Conservation (phyloP, 257 asterid genomes). For the Gentiana macrophylla region DNA sequence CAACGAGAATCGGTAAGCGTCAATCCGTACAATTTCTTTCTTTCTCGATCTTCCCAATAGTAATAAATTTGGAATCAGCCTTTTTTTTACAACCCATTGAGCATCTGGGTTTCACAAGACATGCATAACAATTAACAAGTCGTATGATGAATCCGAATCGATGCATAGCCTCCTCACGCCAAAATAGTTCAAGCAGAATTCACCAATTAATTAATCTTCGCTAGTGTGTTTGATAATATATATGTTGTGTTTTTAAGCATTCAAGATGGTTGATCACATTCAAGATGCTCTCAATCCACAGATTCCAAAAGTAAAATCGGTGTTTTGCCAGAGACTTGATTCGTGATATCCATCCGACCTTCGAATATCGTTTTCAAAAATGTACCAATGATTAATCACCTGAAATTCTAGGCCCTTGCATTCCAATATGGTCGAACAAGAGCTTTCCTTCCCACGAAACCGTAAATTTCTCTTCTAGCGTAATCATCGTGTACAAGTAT, state of each 20-base stretch:
- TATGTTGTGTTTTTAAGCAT: conserved; percentile 9
- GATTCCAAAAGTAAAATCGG: conserved; percentile 33
- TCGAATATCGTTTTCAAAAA: conserved; percentile 12
- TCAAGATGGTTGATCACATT: conserved; percentile 24
- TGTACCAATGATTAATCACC: conserved; percentile 21
- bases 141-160: neutral
- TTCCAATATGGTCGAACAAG: conserved; percentile 46
- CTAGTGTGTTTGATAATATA: conserved; percentile 7
- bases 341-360: conserved; percentile 14
- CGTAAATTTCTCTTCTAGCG: conserved; percentile 26
- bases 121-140: neutral
- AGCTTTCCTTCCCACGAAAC: conserved; percentile 40
- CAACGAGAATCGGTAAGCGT: conserved; percentile 26
- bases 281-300: conserved; percentile 19
- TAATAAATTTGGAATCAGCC: conserved; percentile 14
- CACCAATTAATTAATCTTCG: conserved; percentile 13
- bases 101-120: conserved; percentile 39
- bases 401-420: conserved; percentile 74
- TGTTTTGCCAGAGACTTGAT: conserved; percentile 25
- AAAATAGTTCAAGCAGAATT: conserved; percentile 34
- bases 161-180: conserved; percentile 31
- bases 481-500: conserved; percentile 48
- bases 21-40: conserved; percentile 15
- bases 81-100: conserved; percentile 29
- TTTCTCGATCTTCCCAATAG: conserved; percentile 2